Conservation (phyloP, 1,284 basidiomycete species). For the Ustilago lituana region DNA sequence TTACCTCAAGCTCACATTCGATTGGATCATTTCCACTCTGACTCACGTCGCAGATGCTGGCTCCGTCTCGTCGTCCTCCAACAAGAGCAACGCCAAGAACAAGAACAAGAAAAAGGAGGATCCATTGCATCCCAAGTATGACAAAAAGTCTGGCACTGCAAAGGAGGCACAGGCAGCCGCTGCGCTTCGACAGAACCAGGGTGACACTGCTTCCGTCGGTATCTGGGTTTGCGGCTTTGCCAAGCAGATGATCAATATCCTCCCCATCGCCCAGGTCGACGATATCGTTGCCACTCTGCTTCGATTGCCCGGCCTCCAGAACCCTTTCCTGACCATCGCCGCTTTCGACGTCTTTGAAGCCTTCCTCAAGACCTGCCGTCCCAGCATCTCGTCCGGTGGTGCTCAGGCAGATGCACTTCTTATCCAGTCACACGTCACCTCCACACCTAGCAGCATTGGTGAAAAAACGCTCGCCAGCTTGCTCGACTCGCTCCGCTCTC, state of each 20-base stretch:
- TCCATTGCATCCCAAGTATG: conserved; percentile 65
- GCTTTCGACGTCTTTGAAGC: conserved; percentile 64
- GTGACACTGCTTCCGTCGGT: conserved; percentile 58
- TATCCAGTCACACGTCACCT: conserved; percentile 30
- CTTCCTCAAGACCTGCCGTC: conserved; percentile 58
- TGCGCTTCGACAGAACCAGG: conserved; percentile 55
- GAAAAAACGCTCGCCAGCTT: conserved; percentile 29
- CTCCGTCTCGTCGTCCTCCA: conserved; percentile 68
- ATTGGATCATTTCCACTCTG: conserved; percentile 80
- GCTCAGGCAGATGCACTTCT: conserved; percentile 34
- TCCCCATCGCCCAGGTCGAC: conserved; percentile 50
- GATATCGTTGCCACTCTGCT: conserved; percentile 53
- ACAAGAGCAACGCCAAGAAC: conserved; percentile 69
- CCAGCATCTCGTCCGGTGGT: conserved; percentile 28
- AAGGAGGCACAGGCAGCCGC: conserved; percentile 57
- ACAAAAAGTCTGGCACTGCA: conserved; percentile 61
- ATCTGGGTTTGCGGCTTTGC: conserved; percentile 64
- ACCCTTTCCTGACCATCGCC: conserved; percentile 63
- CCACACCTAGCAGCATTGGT: conserved; percentile 31
- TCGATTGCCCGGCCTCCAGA: conserved; percentile 58
- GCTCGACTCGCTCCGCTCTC: conserved; percentile 55
- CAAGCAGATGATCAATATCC: conserved; percentile 51
- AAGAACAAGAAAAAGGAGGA: conserved; percentile 75
- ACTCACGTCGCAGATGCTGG: conserved; percentile 75
- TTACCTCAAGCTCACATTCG: conserved; percentile 78